A percentile compares a stretch with the other conserved stretches of the same genome.
These are phyloP conservation scores for Exobasidium rhododendri DNA, from an alignment of 1,284 basidiomycete genomes.

Conservation along the genomic window DNA sequence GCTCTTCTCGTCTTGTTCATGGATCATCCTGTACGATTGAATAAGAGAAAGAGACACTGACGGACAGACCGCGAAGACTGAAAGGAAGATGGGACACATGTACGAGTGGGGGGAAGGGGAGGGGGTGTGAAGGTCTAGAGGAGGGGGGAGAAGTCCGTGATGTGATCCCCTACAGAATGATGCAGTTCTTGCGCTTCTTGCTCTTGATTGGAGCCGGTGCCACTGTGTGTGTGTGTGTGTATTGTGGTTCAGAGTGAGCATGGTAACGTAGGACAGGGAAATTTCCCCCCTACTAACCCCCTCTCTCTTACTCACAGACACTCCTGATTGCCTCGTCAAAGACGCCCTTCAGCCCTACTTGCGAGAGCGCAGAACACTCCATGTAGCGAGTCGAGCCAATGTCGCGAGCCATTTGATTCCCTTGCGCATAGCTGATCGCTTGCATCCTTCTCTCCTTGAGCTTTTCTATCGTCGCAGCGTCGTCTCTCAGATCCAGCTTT, in stretches of 20 bases:
- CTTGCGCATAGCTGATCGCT: constrained; percentile 87
- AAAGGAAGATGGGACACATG: too few species aligned
- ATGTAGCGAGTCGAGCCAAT: constrained; percentile 87
- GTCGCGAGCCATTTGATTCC: constrained; percentile 83
- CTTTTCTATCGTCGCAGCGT: constrained; percentile 84
- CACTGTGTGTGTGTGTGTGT: too few species aligned
- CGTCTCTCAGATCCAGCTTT: constrained; percentile 95
- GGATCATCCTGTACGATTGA: too few species aligned
- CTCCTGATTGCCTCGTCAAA: constrained; percentile 53
- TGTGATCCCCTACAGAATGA: constrained; percentile 33
- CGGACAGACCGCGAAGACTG: too few species aligned
- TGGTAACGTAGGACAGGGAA: neutral
- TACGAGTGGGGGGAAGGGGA: too few species aligned
- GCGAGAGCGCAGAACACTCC: constrained; percentile 95
- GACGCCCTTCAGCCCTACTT: constrained; percentile 66
- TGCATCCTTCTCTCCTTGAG: constrained; percentile 89
- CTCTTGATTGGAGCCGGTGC: constrained; percentile 48
- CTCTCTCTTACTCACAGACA: constrained; percentile 25
- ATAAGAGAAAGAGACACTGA: too few species aligned
- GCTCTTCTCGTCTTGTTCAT: too few species aligned
- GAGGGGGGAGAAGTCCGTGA: too few species aligned
- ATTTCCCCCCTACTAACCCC: neutral
- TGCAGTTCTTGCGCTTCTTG: constrained; percentile 52
- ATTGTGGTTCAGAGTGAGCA: too few species aligned
- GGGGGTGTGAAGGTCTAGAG: too few species aligned